Evolutionary conservation across 2,329 filamentous ascomycete genomes (phyloP), one percentile per base, ranked within the genome.

Genomic region (Pseudophaeomoniella oleicola): DNA sequence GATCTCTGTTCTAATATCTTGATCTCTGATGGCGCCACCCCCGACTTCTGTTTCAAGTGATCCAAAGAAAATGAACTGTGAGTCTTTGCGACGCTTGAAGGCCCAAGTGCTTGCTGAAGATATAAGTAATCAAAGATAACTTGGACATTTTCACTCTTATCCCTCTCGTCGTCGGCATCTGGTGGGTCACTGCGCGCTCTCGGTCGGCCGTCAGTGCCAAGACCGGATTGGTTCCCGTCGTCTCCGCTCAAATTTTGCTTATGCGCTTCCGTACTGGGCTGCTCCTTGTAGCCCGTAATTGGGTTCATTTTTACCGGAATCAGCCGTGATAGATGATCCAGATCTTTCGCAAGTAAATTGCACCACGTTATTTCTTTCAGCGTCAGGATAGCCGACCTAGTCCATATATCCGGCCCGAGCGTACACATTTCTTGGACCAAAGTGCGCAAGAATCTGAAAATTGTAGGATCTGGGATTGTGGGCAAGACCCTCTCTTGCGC

Each of bases 391-490:
- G 82, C 81, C 2, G 66, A 64, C 2, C 73, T 68, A 37, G 78
- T 86, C 87, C 87, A 96, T 2, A 94, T 56, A 53, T 94, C 88
- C 32, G 72, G 64, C 0, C 87, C 87, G 3, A 71, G 63, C 10
- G n/a, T 6, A 9, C 14, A 12, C 32, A 34, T 34, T 6, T 10
- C 10, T 9, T 34, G n/a, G 9, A 34, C 32, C 32, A 16, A 9
- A 19, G 4, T 12, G 9, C 17, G 67, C 62, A 3, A 70, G 37
- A 92, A 77, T 41, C 69, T 72, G 51, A 93, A 93, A 0, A 75
- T 64, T 14, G 69, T 67, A 0, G 83, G 77, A 0, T 84, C 88
- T 1, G 85, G 85, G 49, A 90, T 83, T 4, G 75, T 67, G 0
- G 88, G 88, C 30, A 94, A 27, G n/a, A n/a, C n/a, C n/a, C n/a